Conservation (phyloP, 2,329 filamentous ascomycete genomes). For the Fusarium avenaceum region DNA sequence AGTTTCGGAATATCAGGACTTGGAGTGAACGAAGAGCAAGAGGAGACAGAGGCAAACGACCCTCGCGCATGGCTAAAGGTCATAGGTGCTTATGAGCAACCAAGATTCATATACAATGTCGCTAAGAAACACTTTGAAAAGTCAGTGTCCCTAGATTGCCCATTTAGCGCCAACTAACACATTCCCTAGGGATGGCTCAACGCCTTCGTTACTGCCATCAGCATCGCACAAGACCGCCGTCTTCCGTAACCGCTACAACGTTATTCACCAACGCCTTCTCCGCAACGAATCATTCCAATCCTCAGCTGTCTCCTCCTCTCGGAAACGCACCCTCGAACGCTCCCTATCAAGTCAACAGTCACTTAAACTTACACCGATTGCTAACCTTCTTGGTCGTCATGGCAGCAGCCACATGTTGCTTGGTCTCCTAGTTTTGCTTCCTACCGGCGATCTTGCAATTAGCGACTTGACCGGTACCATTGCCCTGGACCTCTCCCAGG, state of each 20-base stretch:
- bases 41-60: constrained; percentile 73
- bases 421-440: constrained; percentile 83
- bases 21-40: constrained; percentile 66
- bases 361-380: constrained; percentile 90
- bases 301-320: constrained; percentile 76
- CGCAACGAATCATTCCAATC: constrained; percentile 94
- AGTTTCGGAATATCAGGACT: constrained; percentile 74
- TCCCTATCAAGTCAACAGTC: constrained; percentile 75
- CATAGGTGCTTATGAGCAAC: constrained; percentile 87
- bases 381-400: constrained; percentile 80
- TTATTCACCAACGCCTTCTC: constrained; percentile 91
- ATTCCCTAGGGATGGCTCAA: constrained; percentile 66
- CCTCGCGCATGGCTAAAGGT: constrained; percentile 87
- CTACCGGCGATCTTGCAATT: constrained; percentile 84
- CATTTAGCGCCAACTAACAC: constrained; percentile 34
- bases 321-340: constrained; percentile 66
- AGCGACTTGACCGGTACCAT: constrained; percentile 92
- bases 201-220: constrained; percentile 79
- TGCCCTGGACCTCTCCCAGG: constrained; percentile 83
- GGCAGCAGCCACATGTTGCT: constrained; percentile 88
- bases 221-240: constrained; percentile 85
- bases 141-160: constrained; percentile 55
- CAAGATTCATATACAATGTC: constrained; percentile 80
- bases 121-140: constrained; percentile 91
- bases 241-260: constrained; percentile 91